Base-by-base conservation (phyloP, 148 eudicot genomes). In the Camellia japonica region DNA sequence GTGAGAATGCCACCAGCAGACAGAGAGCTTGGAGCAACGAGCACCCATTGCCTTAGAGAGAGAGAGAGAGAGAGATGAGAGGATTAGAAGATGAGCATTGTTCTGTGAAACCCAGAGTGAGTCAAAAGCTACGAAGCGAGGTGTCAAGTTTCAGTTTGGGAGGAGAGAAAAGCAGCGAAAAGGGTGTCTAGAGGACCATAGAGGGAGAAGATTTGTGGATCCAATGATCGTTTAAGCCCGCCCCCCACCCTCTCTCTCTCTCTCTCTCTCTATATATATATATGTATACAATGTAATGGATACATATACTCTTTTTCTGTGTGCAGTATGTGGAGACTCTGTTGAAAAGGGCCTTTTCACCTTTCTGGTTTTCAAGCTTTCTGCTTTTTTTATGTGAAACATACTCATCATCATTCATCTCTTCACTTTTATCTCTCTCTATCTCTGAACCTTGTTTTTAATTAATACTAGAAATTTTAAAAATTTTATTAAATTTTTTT, bases 1-100 rank as follows among this genome's bases (percentile, higher is more conserved):
- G 49, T 84, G 86, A 20, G 93, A 90, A 56, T 86, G 85, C 88
- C 90, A 86, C 89, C 90, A 89, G 81, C 93, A 90, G 78, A 87
- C 68, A 2, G 93, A 80, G 82, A 90, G 86, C 79, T 86, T 90
- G 20, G 91, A 90, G 82, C 93, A 90, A 13, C 86, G 80, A 10
- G 80, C 89, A 20, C 93, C 93, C 93, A 89, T 89, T 74, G 74
- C 46, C 3, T 10, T 13, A 78, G 74, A 38, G 70, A 66, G 70
- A 15, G 64, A 60, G 64, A 30, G 44, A 73, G 62, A 62, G 20
- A 23, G 49, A 7, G 51, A 49, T 20, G 18, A 78, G 51, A 58
- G 4, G 43, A 68, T 79, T 47, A 70, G 61, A 23, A 6, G 59
- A 47, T 62, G 55, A 3, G 61, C 76, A 63, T 73, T 73, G 54